These are phyloP conservation scores for Nicotiana undulata DNA, from an alignment of 257 asterid species.

Conservation along the genomic window DNA sequence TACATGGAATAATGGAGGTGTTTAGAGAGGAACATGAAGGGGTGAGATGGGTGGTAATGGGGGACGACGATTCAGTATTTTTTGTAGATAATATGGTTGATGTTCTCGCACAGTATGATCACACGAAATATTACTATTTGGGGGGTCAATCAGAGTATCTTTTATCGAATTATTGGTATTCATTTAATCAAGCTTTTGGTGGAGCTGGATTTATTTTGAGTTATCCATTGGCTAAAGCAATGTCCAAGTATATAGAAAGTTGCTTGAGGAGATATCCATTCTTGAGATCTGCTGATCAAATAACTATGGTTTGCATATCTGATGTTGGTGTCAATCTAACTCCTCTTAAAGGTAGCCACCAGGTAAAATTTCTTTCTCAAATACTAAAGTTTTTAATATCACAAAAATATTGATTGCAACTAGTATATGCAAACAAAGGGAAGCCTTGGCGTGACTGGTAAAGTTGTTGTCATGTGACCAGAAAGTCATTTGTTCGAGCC, in stretches of 20 bases:
- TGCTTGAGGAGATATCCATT: slow-evolving; percentile 40
- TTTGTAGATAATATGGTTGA: slow-evolving; percentile 57
- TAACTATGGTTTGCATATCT: slow-evolving; percentile 55
- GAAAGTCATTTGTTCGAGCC: too few relatives aligned
- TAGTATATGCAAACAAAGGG: background rate
- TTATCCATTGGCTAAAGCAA: slow-evolving; percentile 45
- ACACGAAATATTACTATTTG: slow-evolving; percentile 41
- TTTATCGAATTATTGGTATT: slow-evolving; percentile 42
- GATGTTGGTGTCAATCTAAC: slow-evolving; percentile 55
- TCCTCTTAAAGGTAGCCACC: slow-evolving; percentile 55
- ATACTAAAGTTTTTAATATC: background rate
- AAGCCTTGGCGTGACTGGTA: too few relatives aligned
- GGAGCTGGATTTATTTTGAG: slow-evolving; percentile 71
- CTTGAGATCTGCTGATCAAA: slow-evolving; percentile 33
- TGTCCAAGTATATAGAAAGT: slow-evolving; percentile 32
- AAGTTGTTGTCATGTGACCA: too few relatives aligned
- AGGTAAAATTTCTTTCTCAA: slow-evolving; percentile 24
- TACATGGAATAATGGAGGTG: slow-evolving; percentile 51
- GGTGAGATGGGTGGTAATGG: slow-evolving; percentile 63
- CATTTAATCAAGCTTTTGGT: slow-evolving; percentile 56
- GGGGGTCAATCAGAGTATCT: slow-evolving; percentile 56
- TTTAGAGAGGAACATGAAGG: slow-evolving; percentile 28
- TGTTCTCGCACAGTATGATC: slow-evolving; percentile 37
- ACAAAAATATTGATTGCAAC: background rate
- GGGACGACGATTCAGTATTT: slow-evolving; percentile 64